Evolutionary conservation across 371 early-diverging fungal species (phyloP), one percentile per base, ranked within the genome.

Genomic region (Rhizopus stolonifer): DNA sequence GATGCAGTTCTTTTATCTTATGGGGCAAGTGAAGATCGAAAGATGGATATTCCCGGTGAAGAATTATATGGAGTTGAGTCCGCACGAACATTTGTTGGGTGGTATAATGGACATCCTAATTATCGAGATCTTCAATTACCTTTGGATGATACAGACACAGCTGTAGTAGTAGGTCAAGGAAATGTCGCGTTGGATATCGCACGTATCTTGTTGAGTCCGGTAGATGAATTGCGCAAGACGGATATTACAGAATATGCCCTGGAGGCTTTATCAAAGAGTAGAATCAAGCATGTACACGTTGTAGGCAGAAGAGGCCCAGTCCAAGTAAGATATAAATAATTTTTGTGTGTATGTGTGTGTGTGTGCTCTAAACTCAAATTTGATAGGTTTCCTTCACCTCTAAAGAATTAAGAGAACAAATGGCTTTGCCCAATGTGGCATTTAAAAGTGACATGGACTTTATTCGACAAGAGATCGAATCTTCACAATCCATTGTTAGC

Each of bases 121-220:
- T 74, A 75, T 53, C 66, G 73, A 26, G 58, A 79, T 15, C 57
- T 93, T 49, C 43, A 69, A 14, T 47, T 82, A 4, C 87, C 90
- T 52, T 74, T 94, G 33, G 60, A 73, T n/a, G 63, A 61, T 11
- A 79, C 81, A 0, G 92, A 93, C 29, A 87, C 86, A 0, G 93
- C 87, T 0, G 85, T 89, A 0, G 79, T 99, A 0, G 77, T 99
- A 32, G 99, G 99, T 4, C 92, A 95, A 46, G 99, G 99, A 9
- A 98, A 98, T 62, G 98, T 98, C 0, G 94, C 98, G 0, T 62
- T 98, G 49, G 99, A 98, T 72, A 83, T 91, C 18, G 96, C 98
- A 0, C 78, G 99, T 52, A 83, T 97, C 21, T 71, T 98, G 24
- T 70, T 99, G 50, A 80, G 81, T 3, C 87, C 90, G 0, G 57